phyloP scores from a whole-genome alignment of 1,139 yeast species.

The Hemisphaericaspora lyxosophila region DNA sequence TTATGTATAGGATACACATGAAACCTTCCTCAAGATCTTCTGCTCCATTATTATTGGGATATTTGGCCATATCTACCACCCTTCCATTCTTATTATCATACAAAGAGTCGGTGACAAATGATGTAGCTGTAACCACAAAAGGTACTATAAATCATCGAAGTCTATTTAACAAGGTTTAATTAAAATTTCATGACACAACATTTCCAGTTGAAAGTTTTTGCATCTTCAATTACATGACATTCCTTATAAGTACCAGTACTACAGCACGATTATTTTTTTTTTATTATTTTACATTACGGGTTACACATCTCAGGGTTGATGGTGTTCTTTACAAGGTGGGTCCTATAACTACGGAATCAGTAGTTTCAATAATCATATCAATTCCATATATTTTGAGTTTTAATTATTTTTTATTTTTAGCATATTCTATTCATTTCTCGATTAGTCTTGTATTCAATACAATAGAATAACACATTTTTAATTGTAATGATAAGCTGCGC shows the following conservation, averaged over 20 bases:
- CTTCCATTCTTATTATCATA: constrained; percentile 45
- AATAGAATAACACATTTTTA: too few species aligned
- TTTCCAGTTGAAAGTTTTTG: too few species aligned
- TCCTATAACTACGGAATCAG: background rate
- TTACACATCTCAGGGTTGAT: background rate
- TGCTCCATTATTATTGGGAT: constrained; percentile 36
- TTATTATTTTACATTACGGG: too few species aligned
- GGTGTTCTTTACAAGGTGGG: background rate
- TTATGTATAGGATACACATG: constrained; percentile 16
- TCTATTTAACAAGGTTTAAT: constrained; percentile 38
- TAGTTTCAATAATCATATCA: too few species aligned
- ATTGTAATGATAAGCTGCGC: too few species aligned
- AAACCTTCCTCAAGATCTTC: constrained; percentile 19
- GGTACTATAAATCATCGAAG: constrained; percentile 41
- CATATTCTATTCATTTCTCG: background rate
- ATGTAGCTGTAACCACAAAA: constrained; percentile 19
- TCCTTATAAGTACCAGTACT: background rate
- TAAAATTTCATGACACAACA: too few species aligned
- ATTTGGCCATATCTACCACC: constrained; percentile 42
- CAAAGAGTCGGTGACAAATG: constrained; percentile 30
- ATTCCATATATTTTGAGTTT: background rate
- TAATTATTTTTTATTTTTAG: background rate
- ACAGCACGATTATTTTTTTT: background rate
- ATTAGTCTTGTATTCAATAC: too few species aligned
- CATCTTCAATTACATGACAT: too few species aligned